phyloP scores from a whole-genome alignment of 208 protist species.

The Leishmania tropica region DNA sequence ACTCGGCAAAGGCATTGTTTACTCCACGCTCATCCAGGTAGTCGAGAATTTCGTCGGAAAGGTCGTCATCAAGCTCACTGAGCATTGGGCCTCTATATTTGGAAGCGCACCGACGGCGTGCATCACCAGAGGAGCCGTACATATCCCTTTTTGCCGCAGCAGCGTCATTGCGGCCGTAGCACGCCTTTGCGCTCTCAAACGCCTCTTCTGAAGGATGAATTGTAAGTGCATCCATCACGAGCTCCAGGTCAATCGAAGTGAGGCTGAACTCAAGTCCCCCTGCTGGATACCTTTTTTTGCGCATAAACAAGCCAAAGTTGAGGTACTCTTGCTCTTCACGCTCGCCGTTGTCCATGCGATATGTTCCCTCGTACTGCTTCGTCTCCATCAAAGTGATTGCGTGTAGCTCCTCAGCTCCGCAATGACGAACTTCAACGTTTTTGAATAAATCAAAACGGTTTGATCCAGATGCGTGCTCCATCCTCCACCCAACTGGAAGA shows the following conservation, averaged over 20 bases:
- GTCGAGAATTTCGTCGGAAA: constrained; percentile 87
- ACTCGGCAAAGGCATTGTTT: constrained; percentile 89
- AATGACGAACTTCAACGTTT: constrained; percentile 60
- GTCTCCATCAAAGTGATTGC: constrained; percentile 69
- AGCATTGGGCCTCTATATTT: constrained; percentile 82
- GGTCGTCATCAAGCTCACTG: constrained; percentile 85
- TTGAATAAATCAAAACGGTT: constrained; percentile 84
- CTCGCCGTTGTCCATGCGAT: constrained; percentile 88
- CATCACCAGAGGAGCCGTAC: constrained; percentile 2
- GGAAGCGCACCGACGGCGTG: constrained; percentile 33
- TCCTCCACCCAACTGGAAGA: constrained; percentile 66
- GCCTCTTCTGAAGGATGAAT: constrained; percentile 64
- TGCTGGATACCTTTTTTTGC: constrained; percentile 54
- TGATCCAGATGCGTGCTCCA: constrained; percentile 48
- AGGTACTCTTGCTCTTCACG: constrained; percentile 87
- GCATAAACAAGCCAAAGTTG: constrained; percentile 79
- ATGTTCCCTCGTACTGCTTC: constrained; percentile 83
- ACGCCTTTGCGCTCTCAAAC: constrained; percentile 50
- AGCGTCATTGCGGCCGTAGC: constrained; percentile 23
- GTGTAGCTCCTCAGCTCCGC: constrained; percentile 71
- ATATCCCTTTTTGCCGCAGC: not conserved
- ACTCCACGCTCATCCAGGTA: constrained; percentile 88
- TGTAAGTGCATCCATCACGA: constrained; percentile 83
- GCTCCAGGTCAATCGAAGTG: constrained; percentile 88
- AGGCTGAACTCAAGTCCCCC: constrained; percentile 79